These are phyloP conservation scores for Candida golubevii DNA, from an alignment of 805 yeast species.

Conservation along the genomic window DNA sequence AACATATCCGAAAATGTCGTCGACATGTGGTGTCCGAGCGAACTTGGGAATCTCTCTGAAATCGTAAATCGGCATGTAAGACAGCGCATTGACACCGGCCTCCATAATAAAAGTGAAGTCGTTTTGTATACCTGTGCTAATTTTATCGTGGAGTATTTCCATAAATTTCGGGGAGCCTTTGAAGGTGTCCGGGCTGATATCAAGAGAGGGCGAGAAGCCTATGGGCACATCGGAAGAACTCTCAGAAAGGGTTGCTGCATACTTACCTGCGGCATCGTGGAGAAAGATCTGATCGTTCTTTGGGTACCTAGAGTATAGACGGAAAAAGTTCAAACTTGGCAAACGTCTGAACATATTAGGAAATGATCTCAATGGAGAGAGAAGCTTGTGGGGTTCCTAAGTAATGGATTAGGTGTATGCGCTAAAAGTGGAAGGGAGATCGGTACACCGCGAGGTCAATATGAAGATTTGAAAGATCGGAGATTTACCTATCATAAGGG, in stretches of 20 bases:
- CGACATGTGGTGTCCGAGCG: constrained; percentile 66
- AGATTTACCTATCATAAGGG: too few relatives aligned
- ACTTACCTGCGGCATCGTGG: constrained; percentile 12
- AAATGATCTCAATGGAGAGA: too few relatives aligned
- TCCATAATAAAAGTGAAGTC: constrained; percentile 56
- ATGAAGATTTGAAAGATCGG: too few relatives aligned
- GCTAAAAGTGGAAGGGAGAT: not conserved
- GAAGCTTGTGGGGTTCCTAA: too few relatives aligned
- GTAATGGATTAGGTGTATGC: too few relatives aligned
- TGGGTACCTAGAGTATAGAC: constrained; percentile 4
- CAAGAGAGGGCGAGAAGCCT: constrained; percentile 16
- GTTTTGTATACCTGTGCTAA: constrained; percentile 20
- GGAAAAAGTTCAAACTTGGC: not conserved
- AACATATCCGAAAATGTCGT: constrained; percentile 68
- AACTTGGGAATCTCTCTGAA: constrained; percentile 59
- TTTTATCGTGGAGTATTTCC: constrained; percentile 23
- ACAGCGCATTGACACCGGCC: constrained; percentile 47
- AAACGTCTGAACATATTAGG: constrained; percentile 2
- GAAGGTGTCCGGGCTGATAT: constrained; percentile 23
- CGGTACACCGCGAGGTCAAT: not conserved
- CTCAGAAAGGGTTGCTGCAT: constrained; percentile 20
- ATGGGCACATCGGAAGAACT: constrained; percentile 21
- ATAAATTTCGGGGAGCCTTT: constrained; percentile 26
- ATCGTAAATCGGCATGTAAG: constrained; percentile 69
- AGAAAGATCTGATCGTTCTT: constrained; percentile 13